Conservation (phyloP, 129 eudicot species). For the Lonicera japonica region DNA sequence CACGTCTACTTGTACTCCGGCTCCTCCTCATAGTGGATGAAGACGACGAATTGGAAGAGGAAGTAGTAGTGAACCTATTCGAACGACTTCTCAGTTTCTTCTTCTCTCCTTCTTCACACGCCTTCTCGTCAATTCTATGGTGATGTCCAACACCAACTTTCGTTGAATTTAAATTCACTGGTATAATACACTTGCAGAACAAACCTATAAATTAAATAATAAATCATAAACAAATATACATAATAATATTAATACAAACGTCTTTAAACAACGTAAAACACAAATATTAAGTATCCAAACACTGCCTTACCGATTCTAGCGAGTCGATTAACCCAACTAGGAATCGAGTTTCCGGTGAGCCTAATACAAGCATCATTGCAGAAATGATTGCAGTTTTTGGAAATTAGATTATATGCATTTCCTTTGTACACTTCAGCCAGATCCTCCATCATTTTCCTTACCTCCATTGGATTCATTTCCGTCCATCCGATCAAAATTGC, state of each 20-base stretch:
- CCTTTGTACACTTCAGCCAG: slow-evolving; percentile 68
- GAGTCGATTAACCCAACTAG: slow-evolving; percentile 87
- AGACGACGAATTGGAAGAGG: slow-evolving; percentile 41
- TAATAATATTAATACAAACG: neutral
- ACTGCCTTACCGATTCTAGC: slow-evolving; percentile 63
- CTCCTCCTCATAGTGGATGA: slow-evolving; percentile 25
- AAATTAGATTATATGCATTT: slow-evolving; percentile 65
- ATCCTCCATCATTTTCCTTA: slow-evolving; percentile 59
- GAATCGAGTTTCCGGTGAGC: slow-evolving; percentile 67
- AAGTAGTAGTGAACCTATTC: slow-evolving; percentile 20
- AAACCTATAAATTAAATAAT: slow-evolving; percentile 34
- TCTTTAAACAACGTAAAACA: neutral
- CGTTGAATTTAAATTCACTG: slow-evolving; percentile 52
- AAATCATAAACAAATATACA: slow-evolving; percentile 8
- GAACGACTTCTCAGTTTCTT: slow-evolving; percentile 36
- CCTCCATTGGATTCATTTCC: slow-evolving; percentile 42
- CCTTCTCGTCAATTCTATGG: slow-evolving; percentile 45
- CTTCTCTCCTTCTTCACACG: slow-evolving; percentile 40
- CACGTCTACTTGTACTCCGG: neutral
- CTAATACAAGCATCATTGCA: slow-evolving; percentile 71
- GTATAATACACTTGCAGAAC: slow-evolving; percentile 73
- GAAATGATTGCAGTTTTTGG: slow-evolving; percentile 87
- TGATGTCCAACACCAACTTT: slow-evolving; percentile 49
- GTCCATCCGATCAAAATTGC: slow-evolving; percentile 76
- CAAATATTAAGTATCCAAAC: neutral